Evolutionary conservation across 2,329 filamentous ascomycete genomes (phyloP), one percentile per base, ranked within the genome.

Genomic region (Xylaria sp.): DNA sequence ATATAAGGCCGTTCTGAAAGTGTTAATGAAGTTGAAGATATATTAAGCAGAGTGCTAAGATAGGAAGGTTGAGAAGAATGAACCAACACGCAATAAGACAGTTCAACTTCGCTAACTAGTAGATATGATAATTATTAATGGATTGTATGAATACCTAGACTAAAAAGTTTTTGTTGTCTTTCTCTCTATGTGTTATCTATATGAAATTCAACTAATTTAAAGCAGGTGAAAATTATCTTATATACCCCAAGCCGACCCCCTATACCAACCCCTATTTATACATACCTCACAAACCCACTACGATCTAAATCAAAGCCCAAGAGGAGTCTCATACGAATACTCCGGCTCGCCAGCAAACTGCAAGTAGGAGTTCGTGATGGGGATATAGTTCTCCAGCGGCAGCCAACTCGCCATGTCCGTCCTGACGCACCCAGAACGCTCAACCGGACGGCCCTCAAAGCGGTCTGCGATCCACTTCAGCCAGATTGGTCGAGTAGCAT

Each of bases 391-490:
- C 3, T 64, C 70, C 12, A 70, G 2, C 0, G 69, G 67, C 20
- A 73, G 45, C 28, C 71, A 73, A 39, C 70, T 74, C 30, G 59
- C 28, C 15, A 72, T 1, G 15, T 66, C 45, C 20, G 68, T 67
- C 53, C 15, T 66, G 5, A 57, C 57, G 41, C 72, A 72, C 1
- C 70, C 69, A 4, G 12, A 60, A 41, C 56, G 61, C 60, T 36
- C 53, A 9, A 72, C 36, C n/a, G 63, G 36, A 34, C 60, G 55
- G 0, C 65, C 67, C 30, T 70, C 67, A 34, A 74, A 74, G 28
- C 73, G 67, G 20, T 72, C 71, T 28, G 72, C 59, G 46, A 75
- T 74, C 74, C 73, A 75, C 59, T 55, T 50, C 20, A 75, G 59
- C 72, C 72, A 75, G 58, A 65, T 48, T 34, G 69, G 70, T 34